Evolutionary conservation across 805 yeast genomes (phyloP).

Genomic region (Kuraishia capsulata): DNA sequence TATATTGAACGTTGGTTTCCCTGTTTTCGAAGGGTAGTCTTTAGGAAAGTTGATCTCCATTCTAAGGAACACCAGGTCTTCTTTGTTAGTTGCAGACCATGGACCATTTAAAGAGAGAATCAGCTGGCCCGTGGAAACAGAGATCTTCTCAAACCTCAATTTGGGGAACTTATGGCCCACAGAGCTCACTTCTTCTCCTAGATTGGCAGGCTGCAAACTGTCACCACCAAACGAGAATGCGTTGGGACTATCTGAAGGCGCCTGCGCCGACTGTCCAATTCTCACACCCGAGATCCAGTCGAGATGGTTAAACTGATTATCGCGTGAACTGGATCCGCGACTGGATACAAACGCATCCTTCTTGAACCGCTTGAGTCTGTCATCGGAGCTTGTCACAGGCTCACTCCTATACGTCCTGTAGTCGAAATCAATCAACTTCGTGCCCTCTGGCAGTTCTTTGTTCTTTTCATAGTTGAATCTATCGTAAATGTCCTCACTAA

Average conservation of each 20-base stretch:
- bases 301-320: conserved; percentile 49
- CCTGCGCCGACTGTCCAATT: conserved; percentile 46
- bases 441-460: conserved; percentile 20
- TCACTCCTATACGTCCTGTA: conserved; percentile 41
- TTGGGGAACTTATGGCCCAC: conserved; percentile 88
- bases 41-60: conserved; percentile 63
- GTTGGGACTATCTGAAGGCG: conserved; percentile 24
- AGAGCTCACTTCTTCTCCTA: conserved; percentile 86
- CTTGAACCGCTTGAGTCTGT: conserved; percentile 3
- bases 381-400: conserved; percentile 20
- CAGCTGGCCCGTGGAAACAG: conserved; percentile 78
- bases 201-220: conserved; percentile 38
- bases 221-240: conserved; percentile 25
- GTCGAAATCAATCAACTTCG: conserved; percentile 26
- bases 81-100: conserved; percentile 42
- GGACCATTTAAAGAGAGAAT: conserved; percentile 77
- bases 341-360: conserved; percentile 10
- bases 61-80: conserved; percentile 53
- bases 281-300: conserved; percentile 93
- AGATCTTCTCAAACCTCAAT: conserved; percentile 75
- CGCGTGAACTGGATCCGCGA: conserved; percentile 25
- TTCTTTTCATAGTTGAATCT: conserved; percentile 33
- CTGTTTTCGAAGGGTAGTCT: conserved; percentile 52
- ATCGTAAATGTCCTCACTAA: conserved; percentile 37
- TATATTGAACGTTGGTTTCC: conserved; percentile 46